These are phyloP conservation scores for Hypoxylon perforatum DNA, from an alignment of 495 filamentous ascomycete species.

Conservation along the genomic window DNA sequence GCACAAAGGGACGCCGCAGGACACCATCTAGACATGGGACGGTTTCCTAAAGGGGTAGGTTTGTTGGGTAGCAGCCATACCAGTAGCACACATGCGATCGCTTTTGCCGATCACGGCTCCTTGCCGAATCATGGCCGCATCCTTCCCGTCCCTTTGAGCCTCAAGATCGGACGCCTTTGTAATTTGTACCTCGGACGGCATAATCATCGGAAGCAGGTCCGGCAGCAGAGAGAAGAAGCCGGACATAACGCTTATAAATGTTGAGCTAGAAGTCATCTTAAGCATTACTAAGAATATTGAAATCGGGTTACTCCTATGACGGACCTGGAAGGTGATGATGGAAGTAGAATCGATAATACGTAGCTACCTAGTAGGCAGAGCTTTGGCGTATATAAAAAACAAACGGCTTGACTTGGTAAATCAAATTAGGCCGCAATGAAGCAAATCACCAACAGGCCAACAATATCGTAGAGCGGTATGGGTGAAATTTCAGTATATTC, in stretches of 20 bases:
- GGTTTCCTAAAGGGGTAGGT: slow-evolving; percentile 2
- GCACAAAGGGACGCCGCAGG: neutral
- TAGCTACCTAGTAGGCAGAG: slow-evolving; percentile 3
- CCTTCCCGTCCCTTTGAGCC: slow-evolving; percentile 41
- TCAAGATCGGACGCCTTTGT: slow-evolving; percentile 56
- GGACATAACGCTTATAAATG: slow-evolving; percentile 50
- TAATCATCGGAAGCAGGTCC: slow-evolving; percentile 62
- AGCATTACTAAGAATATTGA: neutral
- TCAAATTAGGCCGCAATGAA: neutral
- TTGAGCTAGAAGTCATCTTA: slow-evolving; percentile 28
- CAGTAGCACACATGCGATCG: slow-evolving; percentile 66
- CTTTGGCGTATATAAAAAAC: slow-evolving; percentile 1
- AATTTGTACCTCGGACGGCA: slow-evolving; percentile 58
- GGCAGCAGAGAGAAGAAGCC: slow-evolving; percentile 60
- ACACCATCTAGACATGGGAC: slow-evolving; percentile 13
- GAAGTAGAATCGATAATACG: slow-evolving; percentile 4
- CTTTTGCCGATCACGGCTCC: slow-evolving; percentile 68
- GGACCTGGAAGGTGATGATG: slow-evolving; percentile 12
- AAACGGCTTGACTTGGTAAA: neutral
- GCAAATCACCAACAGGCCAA: neutral
- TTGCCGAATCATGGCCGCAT: slow-evolving; percentile 50
- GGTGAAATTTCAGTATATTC: slow-evolving; percentile 15
- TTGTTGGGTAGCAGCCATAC: slow-evolving; percentile 48
- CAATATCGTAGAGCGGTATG: neutral
- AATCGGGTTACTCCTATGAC: slow-evolving; percentile 9